Base-by-base conservation (phyloP, 2,329 filamentous ascomycete genomes). In the Epichloe gansuensis region DNA sequence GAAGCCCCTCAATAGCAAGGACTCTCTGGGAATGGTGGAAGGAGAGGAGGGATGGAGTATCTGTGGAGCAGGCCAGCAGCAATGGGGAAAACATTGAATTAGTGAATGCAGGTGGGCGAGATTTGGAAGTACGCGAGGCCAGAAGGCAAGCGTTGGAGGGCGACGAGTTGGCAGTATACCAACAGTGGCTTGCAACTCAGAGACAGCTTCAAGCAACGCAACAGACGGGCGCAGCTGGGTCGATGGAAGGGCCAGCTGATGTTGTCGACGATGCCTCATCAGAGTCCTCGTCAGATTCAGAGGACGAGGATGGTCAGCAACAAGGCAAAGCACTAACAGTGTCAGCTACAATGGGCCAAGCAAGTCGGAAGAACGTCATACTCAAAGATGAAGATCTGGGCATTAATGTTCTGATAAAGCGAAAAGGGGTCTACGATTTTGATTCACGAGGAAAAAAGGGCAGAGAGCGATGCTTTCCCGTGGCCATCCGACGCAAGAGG, bases 321-420 rank as follows among this genome's bases (percentile, higher is more conserved):
- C 91, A 96, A 68, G 91, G 91, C 54, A 89, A 91, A 63, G 87
- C 89, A 6, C 73, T 98, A 38, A 97, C 95, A 57, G 84, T 93
- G 5, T 90, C 90, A 0, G 85, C 88, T 0, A 87, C 88, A 0
- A 75, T 96, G 60, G 87, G 85, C 8, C 89, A 95, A 67, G 82
- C 85, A 8, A 85, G 83, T 56, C 82, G 89, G 55, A 91, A 89
- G 64, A 95, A 95, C 66, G 79, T 91, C 25, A 87, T 87, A 0
- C 74, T 95, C 40, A 90, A 82, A 50, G 90, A 96, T 58, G 88
- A 91, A 57, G 93, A 97, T 59, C 75, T 97, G 3, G 93, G 93
- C 17, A 82, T 97, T 58, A 96, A 94, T 58, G 81, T 98, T 47
- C 74, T 98, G 9, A 76, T 97, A 41, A 87, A 93, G 59, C 85